Conservation (phyloP, 305 asterid genomes). For the Solanum hybrid region DNA sequence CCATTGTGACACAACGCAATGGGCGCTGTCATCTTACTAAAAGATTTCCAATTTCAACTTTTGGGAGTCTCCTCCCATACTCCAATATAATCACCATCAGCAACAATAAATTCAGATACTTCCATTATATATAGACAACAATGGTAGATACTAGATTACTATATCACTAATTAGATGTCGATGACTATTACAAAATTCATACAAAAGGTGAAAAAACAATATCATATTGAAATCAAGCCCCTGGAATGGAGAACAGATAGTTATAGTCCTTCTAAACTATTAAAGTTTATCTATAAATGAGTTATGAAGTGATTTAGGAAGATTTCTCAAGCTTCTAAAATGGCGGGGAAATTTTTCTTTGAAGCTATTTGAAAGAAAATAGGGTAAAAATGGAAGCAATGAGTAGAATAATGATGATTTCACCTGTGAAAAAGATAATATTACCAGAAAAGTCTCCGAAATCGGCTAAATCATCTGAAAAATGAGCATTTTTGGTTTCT, state of each 20-base stretch:
- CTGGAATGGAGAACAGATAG: not conserved
- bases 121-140: not conserved
- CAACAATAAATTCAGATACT: not conserved
- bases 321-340: not conserved
- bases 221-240: not conserved
- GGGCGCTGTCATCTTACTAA: not conserved
- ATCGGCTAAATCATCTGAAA: no score
- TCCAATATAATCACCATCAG: not conserved
- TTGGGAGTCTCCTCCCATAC: not conserved
- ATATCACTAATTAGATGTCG: not conserved
- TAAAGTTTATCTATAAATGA: not conserved
- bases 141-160: not conserved
- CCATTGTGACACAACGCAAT: not conserved
- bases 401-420: no score
- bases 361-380: not conserved
- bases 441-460: no score
- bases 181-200: not conserved
- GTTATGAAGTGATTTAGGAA: not conserved
- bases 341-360: no score
- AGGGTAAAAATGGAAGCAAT: no score
- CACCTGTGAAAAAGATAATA: no score
- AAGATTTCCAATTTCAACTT: not conserved
- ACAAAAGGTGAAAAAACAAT: not conserved
- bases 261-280: not conserved
- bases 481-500: no score